Conservation (phyloP, 495 filamentous ascomycete genomes). For the Lichenothelia convexa region DNA sequence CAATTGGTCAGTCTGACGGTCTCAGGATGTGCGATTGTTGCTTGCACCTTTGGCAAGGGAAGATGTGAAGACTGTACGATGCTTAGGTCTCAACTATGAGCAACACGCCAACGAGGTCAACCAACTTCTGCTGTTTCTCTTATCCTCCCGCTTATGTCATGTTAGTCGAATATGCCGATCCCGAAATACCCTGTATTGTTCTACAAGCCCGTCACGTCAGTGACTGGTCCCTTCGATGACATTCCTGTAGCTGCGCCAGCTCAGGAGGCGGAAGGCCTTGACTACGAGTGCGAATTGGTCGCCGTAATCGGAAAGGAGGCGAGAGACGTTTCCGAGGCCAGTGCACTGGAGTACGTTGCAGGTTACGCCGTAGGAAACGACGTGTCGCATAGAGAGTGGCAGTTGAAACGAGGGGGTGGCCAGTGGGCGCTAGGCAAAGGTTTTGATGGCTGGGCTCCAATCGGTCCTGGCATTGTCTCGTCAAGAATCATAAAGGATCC, state of each 20-base stretch:
- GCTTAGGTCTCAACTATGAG: conserved; percentile 67
- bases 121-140: too few species aligned
- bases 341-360: conserved; percentile 56
- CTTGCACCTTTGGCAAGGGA: conserved; percentile 49
- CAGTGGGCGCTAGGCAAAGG: conserved; percentile 75
- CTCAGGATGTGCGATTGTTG: conserved; percentile 43
- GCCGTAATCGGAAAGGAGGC: conserved; percentile 57
- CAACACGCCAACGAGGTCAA: conserved; percentile 64
- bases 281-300: conserved; percentile 78
- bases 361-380: conserved; percentile 75
- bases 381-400: conserved; percentile 70
- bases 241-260: conserved; percentile 46
- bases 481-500: conserved; percentile 49
- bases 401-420: conserved; percentile 56
- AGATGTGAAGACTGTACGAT: conserved; percentile 58
- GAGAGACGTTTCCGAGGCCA: conserved; percentile 42
- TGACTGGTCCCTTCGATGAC: conserved; percentile 49
- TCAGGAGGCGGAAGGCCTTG: conserved; percentile 42
- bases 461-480: conserved; percentile 63
- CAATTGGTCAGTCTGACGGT: neutral
- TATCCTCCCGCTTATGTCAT: too few species aligned
- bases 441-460: conserved; percentile 81
- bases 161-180: conserved; percentile 49
- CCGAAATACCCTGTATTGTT: conserved; percentile 67
- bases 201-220: conserved; percentile 62